A percentile compares a stretch with the other conserved stretches of the same genome.
These are phyloP conservation scores for Russula olivacea DNA, from an alignment of 768 basidiomycete species.

Conservation along the genomic window DNA sequence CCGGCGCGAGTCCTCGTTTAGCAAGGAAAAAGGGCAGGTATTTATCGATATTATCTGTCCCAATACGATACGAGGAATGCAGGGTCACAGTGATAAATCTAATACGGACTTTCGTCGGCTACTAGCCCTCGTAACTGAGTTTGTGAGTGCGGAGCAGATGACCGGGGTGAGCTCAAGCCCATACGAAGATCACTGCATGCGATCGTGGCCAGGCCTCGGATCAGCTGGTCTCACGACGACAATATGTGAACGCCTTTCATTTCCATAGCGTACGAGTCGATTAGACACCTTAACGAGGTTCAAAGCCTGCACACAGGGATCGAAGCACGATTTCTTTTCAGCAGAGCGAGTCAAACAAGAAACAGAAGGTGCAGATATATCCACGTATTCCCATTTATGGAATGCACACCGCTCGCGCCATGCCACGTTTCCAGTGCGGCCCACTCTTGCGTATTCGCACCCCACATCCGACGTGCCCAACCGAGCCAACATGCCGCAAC, in stretches of 20 bases:
- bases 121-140: not conserved
- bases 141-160: not conserved
- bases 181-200: not conserved
- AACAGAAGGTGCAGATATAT: not conserved
- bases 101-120: not conserved
- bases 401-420: conserved; percentile 31
- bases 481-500: conserved; percentile 32
- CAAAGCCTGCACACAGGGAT: not conserved
- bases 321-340: not conserved
- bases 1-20: no score
- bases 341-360: not conserved
- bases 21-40: no score
- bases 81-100: not conserved
- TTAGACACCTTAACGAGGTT: not conserved
- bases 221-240: not conserved
- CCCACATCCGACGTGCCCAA: conserved; percentile 32
- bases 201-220: not conserved
- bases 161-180: not conserved
- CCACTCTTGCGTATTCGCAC: conserved; percentile 38
- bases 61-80: no score
- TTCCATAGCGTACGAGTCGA: not conserved
- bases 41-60: no score
- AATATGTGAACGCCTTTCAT: not conserved
- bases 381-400: conserved; percentile 13
- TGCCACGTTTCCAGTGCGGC: conserved; percentile 37